Evolutionary conservation across 2,329 filamentous ascomycete species (phyloP).

Genomic region (Fusarium sp.): DNA sequence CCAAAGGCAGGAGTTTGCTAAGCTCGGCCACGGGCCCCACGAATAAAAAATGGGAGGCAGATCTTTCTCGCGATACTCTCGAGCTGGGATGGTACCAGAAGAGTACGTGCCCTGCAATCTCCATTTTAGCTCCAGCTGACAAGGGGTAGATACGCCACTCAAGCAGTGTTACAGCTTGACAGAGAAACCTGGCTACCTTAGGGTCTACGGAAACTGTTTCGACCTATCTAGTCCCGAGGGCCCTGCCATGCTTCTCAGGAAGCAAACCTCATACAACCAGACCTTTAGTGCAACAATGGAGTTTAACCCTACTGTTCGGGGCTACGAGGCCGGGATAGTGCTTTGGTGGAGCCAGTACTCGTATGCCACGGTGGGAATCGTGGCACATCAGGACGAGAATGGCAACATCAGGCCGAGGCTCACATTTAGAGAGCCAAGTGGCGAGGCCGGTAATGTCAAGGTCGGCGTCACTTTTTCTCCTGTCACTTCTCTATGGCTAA

Average conservation of each 20-base stretch:
- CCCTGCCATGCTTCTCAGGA: slow-evolving; percentile 65
- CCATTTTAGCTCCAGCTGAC: not conserved
- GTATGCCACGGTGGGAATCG: slow-evolving; percentile 46
- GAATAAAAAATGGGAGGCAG: slow-evolving; percentile 22
- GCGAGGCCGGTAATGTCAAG: slow-evolving; percentile 10
- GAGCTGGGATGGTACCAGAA: slow-evolving; percentile 46
- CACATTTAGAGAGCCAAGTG: slow-evolving; percentile 7
- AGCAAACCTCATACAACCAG: slow-evolving; percentile 60
- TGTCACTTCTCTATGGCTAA: not conserved
- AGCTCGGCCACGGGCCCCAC: not conserved
- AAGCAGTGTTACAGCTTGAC: slow-evolving; percentile 58
- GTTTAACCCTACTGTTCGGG: slow-evolving; percentile 56
- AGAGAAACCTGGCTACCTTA: slow-evolving; percentile 56
- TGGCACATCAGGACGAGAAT: slow-evolving; percentile 6
- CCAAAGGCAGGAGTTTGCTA: slow-evolving; percentile 22
- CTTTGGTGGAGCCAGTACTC: slow-evolving; percentile 66
- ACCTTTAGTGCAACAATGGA: slow-evolving; percentile 57
- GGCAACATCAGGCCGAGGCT: slow-evolving; percentile 2
- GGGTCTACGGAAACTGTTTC: slow-evolving; percentile 65
- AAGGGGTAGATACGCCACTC: slow-evolving; percentile 29
- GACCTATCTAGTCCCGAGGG: slow-evolving; percentile 61
- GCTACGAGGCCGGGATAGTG: slow-evolving; percentile 64
- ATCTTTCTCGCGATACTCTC: slow-evolving; percentile 22
- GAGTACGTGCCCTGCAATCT: not conserved
- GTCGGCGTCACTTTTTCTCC: not conserved